Conservation (phyloP, 2,329 filamentous ascomycete genomes). For the Paracorniculantispora psalliotae region DNA sequence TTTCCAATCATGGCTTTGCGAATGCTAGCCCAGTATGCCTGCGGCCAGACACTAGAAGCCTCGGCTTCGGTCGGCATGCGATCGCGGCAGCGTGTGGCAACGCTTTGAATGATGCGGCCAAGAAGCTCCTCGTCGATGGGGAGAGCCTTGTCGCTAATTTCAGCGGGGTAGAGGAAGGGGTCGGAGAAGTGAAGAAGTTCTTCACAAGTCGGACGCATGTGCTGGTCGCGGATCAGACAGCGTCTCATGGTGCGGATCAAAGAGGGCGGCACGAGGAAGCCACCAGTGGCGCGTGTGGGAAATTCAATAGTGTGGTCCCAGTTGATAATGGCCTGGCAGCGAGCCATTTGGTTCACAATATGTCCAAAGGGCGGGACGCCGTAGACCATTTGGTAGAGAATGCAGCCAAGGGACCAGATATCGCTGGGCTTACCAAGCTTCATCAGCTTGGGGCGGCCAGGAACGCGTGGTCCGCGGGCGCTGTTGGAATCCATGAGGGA, state of each 20-base stretch:
- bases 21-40: slow-evolving; percentile 57
- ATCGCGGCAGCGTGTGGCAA: slow-evolving; percentile 54
- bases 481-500: slow-evolving; percentile 84
- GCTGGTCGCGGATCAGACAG: slow-evolving; percentile 58
- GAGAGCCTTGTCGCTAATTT: slow-evolving; percentile 49
- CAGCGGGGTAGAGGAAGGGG: slow-evolving; percentile 59
- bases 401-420: slow-evolving; percentile 93
- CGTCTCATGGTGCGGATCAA: slow-evolving; percentile 57
- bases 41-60: slow-evolving; percentile 50
- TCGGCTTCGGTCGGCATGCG: slow-evolving; percentile 56
- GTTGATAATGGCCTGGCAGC: slow-evolving; percentile 83
- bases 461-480: slow-evolving; percentile 39
- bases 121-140: slow-evolving; percentile 60
- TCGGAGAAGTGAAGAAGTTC: slow-evolving; percentile 56
- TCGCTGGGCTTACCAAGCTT: slow-evolving; percentile 95
- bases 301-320: slow-evolving; percentile 70
- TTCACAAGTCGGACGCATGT: slow-evolving; percentile 58
- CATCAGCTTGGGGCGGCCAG: slow-evolving; percentile 66
- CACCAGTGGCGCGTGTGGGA: slow-evolving; percentile 64
- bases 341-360: slow-evolving; percentile 78
- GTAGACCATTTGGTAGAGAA: slow-evolving; percentile 97
- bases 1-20: slow-evolving; percentile 42
- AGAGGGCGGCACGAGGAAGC: slow-evolving; percentile 51
- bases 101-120: slow-evolving; percentile 57
- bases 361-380: slow-evolving; percentile 94